Evolutionary conservation across 2,329 filamentous ascomycete species (phyloP).

Genomic region (Alternaria burnsii): DNA sequence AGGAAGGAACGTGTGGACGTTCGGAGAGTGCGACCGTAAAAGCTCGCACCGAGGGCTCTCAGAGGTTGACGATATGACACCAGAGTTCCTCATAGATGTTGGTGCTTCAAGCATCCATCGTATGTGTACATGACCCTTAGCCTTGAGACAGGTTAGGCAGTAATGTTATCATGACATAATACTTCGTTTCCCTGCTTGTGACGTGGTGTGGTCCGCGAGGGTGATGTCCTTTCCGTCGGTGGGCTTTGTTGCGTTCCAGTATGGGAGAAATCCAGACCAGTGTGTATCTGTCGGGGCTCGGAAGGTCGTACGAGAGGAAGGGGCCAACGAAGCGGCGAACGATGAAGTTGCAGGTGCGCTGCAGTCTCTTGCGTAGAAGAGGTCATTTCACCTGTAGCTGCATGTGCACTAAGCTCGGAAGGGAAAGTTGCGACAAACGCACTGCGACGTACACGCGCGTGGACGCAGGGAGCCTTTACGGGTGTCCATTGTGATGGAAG

Average conservation of each 20-base stretch:
- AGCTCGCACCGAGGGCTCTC: conserved; percentile 40
- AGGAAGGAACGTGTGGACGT: conserved; percentile 20
- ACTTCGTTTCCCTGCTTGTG: neutral
- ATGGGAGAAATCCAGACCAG: too few species aligned
- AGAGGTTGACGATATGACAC: conserved; percentile 42
- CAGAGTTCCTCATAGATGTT: conserved; percentile 37
- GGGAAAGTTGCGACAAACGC: conserved; percentile 13
- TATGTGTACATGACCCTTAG: conserved; percentile 29
- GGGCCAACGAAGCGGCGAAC: too few species aligned
- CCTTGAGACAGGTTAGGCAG: conserved; percentile 34
- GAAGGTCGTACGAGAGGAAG: too few species aligned
- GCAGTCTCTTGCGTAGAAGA: too few species aligned
- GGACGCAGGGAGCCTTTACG: conserved; percentile 18
- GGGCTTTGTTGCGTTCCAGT: neutral
- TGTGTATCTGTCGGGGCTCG: too few species aligned
- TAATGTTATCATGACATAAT: conserved; percentile 42
- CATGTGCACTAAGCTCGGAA: neutral
- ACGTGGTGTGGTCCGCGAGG: neutral
- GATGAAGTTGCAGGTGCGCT: too few species aligned
- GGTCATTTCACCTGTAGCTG: too few species aligned
- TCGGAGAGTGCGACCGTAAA: conserved; percentile 36
- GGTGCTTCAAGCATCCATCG: conserved; percentile 30
- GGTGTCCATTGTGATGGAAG: conserved; percentile 16
- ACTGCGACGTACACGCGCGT: conserved; percentile 12
- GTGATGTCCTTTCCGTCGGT: neutral